Conservation (phyloP, 2,329 filamentous ascomycete genomes). For the Nectriaceae sp. region DNA sequence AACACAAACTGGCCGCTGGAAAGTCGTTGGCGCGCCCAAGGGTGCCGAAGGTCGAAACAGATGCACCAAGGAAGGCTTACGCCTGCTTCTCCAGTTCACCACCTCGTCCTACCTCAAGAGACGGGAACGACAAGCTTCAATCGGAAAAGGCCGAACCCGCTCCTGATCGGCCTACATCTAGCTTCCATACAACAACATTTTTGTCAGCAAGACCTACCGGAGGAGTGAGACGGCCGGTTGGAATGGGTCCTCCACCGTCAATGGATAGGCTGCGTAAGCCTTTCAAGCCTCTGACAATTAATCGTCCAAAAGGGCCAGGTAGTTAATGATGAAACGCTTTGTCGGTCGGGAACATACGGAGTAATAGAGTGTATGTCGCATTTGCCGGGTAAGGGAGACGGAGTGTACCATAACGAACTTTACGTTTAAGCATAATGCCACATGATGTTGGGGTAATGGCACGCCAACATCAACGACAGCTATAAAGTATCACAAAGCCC, state of each 20-base stretch:
- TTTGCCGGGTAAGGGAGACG: not conserved
- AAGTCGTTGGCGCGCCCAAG: constrained; percentile 39
- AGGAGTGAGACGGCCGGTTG: constrained; percentile 46
- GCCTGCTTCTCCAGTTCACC: constrained; percentile 62
- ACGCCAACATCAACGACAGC: not conserved
- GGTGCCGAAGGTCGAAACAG: constrained; percentile 23
- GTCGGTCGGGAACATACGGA: too few species aligned
- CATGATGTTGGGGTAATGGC: not conserved
- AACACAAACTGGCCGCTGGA: constrained; percentile 45
- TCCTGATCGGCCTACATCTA: constrained; percentile 37
- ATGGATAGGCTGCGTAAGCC: constrained; percentile 55
- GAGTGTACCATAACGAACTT: constrained; percentile 1
- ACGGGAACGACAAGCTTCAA: constrained; percentile 23
- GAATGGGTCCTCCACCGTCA: constrained; percentile 47
- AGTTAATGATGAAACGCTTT: constrained; percentile 1
- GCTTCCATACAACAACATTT: constrained; percentile 56
- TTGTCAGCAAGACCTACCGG: constrained; percentile 38
- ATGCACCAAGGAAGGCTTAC: constrained; percentile 48
- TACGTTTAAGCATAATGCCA: constrained; percentile 11
- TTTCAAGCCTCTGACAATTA: constrained; percentile 59
- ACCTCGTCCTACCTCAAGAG: constrained; percentile 29
- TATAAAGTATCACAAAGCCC: too few species aligned
- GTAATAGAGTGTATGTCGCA: too few species aligned
- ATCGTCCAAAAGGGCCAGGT: constrained; percentile 36
- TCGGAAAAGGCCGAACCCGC: constrained; percentile 27